Percentiles rank a stretch among this genome's conserved stretches.
Conservation (phyloP, 345 rosid species). For the Raphanus sativus region DNA sequence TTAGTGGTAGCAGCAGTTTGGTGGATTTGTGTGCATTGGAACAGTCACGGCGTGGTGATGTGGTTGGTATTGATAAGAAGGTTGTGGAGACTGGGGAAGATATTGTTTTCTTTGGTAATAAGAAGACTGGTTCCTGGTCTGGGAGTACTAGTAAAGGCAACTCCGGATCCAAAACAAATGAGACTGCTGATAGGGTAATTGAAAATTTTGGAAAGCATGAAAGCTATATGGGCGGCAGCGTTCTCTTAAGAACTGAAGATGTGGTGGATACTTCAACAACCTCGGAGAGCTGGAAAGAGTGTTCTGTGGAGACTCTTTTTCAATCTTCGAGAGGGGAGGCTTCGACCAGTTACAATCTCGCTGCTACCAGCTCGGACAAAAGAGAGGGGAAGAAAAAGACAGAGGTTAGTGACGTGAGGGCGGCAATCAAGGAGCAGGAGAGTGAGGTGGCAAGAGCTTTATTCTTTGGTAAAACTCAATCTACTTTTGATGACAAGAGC, state of each 20-base stretch:
- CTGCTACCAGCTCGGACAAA: conserved; percentile 46
- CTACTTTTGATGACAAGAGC: conserved; percentile 51
- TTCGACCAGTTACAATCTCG: conserved; percentile 51
- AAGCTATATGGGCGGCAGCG: conserved; percentile 37
- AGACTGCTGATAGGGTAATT: conserved; percentile 46
- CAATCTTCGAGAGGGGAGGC: conserved; percentile 58
- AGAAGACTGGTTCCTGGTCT: conserved; percentile 54
- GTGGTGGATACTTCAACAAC: conserved; percentile 48
- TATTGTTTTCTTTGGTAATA: conserved; percentile 52
- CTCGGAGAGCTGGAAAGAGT: conserved; percentile 71
- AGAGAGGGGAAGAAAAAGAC: conserved; percentile 72
- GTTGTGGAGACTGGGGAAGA: conserved; percentile 58
- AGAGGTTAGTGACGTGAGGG: conserved; percentile 49
- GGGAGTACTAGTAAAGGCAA: conserved; percentile 53
- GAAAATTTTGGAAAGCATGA: conserved; percentile 41
- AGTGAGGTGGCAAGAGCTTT: conserved; percentile 89
- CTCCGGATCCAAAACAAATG: conserved; percentile 46
- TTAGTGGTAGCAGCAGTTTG: conserved; percentile 36
- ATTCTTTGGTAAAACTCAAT: conserved; percentile 59
- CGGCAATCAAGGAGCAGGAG: conserved; percentile 73
- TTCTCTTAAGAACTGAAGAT: conserved; percentile 54
- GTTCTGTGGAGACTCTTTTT: conserved; percentile 66
- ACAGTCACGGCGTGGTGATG: conserved; percentile 40
- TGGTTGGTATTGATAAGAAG: conserved; percentile 42
- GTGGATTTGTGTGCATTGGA: conserved; percentile 38